phyloP scores from a whole-genome alignment of 2,329 filamentous ascomycete species.

The Podosphaera fusca region DNA sequence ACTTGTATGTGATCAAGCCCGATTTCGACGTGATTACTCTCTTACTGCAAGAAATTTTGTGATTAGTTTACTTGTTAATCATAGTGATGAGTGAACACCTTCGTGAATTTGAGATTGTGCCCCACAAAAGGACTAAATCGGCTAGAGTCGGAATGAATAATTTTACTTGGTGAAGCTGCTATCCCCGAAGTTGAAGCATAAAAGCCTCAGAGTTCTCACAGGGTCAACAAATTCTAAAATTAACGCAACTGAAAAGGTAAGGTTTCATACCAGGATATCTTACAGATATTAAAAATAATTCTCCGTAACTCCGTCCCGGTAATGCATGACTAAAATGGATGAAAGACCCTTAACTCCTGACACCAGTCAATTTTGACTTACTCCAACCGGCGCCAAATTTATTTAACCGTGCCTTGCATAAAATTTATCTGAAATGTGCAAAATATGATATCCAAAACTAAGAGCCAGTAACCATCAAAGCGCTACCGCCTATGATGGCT shows the following conservation, averaged over 20 bases:
- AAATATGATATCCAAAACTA: not conserved
- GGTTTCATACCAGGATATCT: not conserved
- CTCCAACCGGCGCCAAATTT: not conserved
- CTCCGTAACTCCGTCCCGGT: not conserved
- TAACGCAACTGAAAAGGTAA: not conserved
- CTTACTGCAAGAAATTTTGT: not conserved
- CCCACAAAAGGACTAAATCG: not conserved
- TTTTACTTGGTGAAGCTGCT: too few relatives aligned
- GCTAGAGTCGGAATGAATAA: not conserved
- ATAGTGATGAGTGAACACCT: not conserved
- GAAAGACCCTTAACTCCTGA: not conserved
- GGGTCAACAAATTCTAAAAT: too few relatives aligned
- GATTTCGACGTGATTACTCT: not conserved
- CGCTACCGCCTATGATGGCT: constrained; percentile 21
- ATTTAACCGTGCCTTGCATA: not conserved
- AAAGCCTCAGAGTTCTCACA: not conserved
- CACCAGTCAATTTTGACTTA: not conserved
- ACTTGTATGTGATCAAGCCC: not conserved
- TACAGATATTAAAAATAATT: not conserved
- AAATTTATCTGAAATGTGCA: not conserved
- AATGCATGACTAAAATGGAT: not conserved
- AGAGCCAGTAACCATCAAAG: not conserved
- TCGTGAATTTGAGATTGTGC: not conserved
- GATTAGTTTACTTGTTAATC: not conserved
- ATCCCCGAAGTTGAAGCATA: not conserved